Conservation (phyloP, 1,284 basidiomycete genomes). For the Phenoliferia sp. region DNA sequence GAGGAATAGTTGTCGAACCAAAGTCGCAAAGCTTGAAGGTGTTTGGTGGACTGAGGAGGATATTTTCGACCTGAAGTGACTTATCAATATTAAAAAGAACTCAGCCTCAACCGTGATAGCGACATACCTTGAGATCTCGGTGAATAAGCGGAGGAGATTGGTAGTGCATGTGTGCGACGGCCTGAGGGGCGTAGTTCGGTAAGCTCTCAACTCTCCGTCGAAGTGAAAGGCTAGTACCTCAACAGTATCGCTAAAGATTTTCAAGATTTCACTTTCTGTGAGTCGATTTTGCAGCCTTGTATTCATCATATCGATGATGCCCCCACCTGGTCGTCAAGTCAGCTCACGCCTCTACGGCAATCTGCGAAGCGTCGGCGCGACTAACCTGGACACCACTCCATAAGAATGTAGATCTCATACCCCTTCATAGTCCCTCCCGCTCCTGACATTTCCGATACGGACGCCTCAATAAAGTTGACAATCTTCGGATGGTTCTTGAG, state of each 20-base stretch:
- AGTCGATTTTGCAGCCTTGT: constrained; percentile 86
- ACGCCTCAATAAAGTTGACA: constrained; percentile 82
- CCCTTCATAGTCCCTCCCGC: constrained; percentile 54
- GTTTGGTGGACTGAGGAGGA: constrained; percentile 65
- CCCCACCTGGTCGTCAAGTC: constrained; percentile 60
- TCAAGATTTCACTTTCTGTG: constrained; percentile 90
- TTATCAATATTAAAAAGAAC: not conserved
- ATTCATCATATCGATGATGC: constrained; percentile 99
- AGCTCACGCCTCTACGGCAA: not conserved
- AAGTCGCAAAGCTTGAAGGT: constrained; percentile 98
- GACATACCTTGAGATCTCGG: constrained; percentile 75
- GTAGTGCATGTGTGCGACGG: constrained; percentile 93
- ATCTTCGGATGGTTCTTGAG: constrained; percentile 87
- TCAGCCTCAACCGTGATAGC: too few species aligned
- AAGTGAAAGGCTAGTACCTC: constrained; percentile 53
- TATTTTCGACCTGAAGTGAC: constrained; percentile 71
- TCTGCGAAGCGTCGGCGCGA: constrained; percentile 7
- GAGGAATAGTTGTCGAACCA: constrained; percentile 79
- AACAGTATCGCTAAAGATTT: constrained; percentile 71
- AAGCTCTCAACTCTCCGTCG: not conserved
- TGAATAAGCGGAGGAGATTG: constrained; percentile 84
- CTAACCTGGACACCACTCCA: constrained; percentile 84
- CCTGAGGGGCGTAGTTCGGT: constrained; percentile 34
- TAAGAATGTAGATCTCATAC: constrained; percentile 97
- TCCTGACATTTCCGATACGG: constrained; percentile 72